Conservation (phyloP, 768 basidiomycete genomes). For the Podaxis sp. region DNA sequence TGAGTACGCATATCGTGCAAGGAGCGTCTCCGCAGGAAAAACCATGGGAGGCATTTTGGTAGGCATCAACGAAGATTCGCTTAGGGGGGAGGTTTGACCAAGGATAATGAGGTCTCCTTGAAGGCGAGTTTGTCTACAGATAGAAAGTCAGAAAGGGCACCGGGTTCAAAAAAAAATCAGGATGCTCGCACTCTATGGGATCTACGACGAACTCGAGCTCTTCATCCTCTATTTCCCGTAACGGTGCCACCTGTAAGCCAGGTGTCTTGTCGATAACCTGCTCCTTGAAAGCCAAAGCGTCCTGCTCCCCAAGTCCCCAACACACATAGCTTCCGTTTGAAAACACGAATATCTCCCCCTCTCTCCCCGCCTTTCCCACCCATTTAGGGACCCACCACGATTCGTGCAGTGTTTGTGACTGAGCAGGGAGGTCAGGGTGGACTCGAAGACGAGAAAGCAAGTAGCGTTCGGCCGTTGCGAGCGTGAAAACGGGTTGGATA, state of each 20-base stretch:
- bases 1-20: constrained; percentile 89
- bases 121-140: constrained; percentile 71
- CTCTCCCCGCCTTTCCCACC: constrained; percentile 45
- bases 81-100: constrained; percentile 65
- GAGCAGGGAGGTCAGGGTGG: constrained; percentile 49
- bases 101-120: constrained; percentile 93
- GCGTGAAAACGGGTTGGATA: constrained; percentile 78
- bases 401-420: constrained; percentile 66
- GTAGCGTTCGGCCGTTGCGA: constrained; percentile 86
- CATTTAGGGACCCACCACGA: constrained; percentile 80
- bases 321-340: constrained; percentile 86
- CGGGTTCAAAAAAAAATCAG: not conserved
- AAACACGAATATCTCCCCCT: constrained; percentile 89
- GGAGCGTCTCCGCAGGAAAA: constrained; percentile 68
- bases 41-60: constrained; percentile 48
- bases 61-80: constrained; percentile 45
- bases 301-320: constrained; percentile 82
- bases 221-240: constrained; percentile 78
- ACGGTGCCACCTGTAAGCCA: constrained; percentile 60
- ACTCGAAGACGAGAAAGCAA: constrained; percentile 60
- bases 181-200: constrained; percentile 65
- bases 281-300: constrained; percentile 65
- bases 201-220: constrained; percentile 93
- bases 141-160: constrained; percentile 6
- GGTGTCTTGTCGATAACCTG: constrained; percentile 56